phyloP scores from a whole-genome alignment of 1,284 basidiomycete species.

The Papiliotrema fonsecae region DNA sequence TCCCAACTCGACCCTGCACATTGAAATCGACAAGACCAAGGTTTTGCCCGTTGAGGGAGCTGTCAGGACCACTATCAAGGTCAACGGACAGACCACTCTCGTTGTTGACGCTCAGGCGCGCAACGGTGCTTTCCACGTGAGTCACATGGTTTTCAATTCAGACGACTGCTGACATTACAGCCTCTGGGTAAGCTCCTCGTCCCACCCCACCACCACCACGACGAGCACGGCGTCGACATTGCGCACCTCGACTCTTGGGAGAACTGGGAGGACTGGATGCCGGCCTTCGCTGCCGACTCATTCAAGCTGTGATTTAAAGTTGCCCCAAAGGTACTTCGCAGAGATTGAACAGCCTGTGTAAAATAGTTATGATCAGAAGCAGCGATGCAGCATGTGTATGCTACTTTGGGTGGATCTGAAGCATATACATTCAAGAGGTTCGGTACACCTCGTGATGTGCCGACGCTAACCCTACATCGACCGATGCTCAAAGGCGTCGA shows the following conservation, averaged over 20 bases:
- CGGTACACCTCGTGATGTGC: no score
- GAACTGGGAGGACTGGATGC: slow-evolving; percentile 58
- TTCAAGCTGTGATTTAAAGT: neutral
- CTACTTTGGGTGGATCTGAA: no score
- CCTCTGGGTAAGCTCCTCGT: slow-evolving; percentile 55
- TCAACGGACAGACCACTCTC: slow-evolving; percentile 54
- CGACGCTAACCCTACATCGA: no score
- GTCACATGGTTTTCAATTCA: slow-evolving; percentile 2
- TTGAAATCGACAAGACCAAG: slow-evolving; percentile 55
- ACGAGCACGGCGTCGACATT: slow-evolving; percentile 35
- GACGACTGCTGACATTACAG: slow-evolving; percentile 43
- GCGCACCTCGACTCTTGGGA: slow-evolving; percentile 51
- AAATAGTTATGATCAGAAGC: no score
- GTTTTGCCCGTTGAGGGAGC: slow-evolving; percentile 43
- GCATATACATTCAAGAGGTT: no score
- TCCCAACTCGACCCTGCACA: slow-evolving; percentile 52
- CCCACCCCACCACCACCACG: slow-evolving; percentile 49
- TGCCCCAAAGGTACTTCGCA: neutral
- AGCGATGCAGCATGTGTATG: no score
- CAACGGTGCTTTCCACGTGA: slow-evolving; percentile 60
- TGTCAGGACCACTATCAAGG: slow-evolving; percentile 52
- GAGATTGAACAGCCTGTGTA: no score
- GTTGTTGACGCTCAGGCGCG: slow-evolving; percentile 56
- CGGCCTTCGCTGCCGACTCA: slow-evolving; percentile 1
- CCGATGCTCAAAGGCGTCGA: no score